Base-by-base conservation (phyloP, 176 grass and related monocot genomes). In the Eragrostis curvula region DNA sequence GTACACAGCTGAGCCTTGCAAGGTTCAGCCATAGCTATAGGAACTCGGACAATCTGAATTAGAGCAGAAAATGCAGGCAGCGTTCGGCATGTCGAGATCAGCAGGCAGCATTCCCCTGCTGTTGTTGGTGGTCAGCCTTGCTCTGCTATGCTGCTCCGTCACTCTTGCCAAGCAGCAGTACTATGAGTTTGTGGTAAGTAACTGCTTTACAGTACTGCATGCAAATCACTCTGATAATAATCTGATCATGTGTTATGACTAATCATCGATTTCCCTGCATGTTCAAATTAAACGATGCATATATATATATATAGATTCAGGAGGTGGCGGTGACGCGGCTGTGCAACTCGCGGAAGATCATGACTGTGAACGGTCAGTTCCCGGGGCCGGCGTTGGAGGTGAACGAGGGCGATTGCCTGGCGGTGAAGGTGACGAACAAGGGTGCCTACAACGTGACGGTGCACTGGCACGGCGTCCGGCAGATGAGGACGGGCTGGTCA, bases 381-480 rank as follows among this genome's bases (percentile, higher is more conserved):
- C 96, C 96, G 3, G 96, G 96, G 21, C 90, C 96, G n/a, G 25
- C 92, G 44, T 20, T 98, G 55, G 92, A 95, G 82, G 51, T 93
- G 2, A 58, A 9, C 43, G 88, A 98, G 70, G 96, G 96, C 18
- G 96, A 95, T 89, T 77, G 82, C 2, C 71, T 98, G 4, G 57
- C 55, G 15, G 74, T 95, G 67, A 86, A 43, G 20, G 90, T 95
- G 12, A 65, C 43, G 9, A 98, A 98, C 86, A 70, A 75, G 3
- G 96, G 81, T 13, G 86, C 28, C 20, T 90, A 98, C 86, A 98
- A 93, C 84, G 46, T 90, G 75, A 93, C 90, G 21, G 27, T 85
- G 52, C 89, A 93, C 86, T 93, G 96, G 96, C 96, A 98, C 52
- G 96, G 96, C 1, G 90, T 98, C 2, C 55, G 96, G 66, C 96